Conservation (phyloP, 2,329 filamentous ascomycete species). For the Trichoderma sp. region DNA sequence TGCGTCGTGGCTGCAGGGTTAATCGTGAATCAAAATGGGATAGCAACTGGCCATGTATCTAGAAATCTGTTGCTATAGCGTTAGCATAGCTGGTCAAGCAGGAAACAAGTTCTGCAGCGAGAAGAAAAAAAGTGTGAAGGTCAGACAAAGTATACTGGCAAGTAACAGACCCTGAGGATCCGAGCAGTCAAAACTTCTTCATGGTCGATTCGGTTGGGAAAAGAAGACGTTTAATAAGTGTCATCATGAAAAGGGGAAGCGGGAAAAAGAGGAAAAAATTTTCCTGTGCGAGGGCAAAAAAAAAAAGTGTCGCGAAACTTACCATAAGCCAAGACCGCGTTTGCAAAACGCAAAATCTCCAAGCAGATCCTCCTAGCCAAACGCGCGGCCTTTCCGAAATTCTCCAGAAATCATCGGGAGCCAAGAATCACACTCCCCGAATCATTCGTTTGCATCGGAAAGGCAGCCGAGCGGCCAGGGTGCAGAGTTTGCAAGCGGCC, state of each 20-base stretch:
- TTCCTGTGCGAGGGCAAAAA: slow-evolving; percentile 22
- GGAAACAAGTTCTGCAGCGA: slow-evolving; percentile 3
- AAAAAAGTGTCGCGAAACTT: slow-evolving; percentile 21
- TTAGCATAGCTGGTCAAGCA: slow-evolving; percentile 3
- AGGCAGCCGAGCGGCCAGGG: not conserved
- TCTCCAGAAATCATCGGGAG: not conserved
- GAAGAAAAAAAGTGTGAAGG: slow-evolving; percentile 20
- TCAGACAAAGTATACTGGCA: slow-evolving; percentile 88
- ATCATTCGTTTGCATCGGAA: not conserved
- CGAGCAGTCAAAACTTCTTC: slow-evolving; percentile 69
- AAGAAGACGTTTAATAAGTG: slow-evolving; percentile 72
- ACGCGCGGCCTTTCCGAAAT: not conserved
- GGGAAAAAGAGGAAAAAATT: not conserved
- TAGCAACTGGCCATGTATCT: not conserved
- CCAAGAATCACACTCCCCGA: not conserved
- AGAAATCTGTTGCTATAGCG: not conserved
- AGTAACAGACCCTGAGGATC: slow-evolving; percentile 73
- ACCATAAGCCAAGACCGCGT: slow-evolving; percentile 22
- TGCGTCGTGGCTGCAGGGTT: not conserved
- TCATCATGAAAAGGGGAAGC: slow-evolving; percentile 61
- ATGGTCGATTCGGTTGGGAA: slow-evolving; percentile 86
- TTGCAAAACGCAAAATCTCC: not conserved
- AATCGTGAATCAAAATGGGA: not conserved
- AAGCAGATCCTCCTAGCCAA: not conserved
- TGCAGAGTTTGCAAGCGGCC: not conserved